Conservation (phyloP, 352 stramenopile species). For the Globisporangium acanthophoron region DNA sequence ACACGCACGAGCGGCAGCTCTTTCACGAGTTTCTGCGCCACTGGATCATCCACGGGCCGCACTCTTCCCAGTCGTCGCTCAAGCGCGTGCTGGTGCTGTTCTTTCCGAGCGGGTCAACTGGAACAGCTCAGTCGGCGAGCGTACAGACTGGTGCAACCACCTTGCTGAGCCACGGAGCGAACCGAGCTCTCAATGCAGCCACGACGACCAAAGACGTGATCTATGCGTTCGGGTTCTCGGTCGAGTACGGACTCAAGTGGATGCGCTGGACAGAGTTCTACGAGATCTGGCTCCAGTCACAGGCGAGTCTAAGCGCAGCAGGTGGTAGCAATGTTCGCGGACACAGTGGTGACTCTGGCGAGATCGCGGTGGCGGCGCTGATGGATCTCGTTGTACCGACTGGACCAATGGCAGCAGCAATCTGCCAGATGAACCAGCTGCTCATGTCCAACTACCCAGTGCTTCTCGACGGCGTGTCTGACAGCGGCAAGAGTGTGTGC, state of each 20-base stretch:
- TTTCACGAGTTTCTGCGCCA: conserved; percentile 65
- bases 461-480: conserved; percentile 31
- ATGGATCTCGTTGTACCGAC: conserved; percentile 34
- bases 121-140: conserved; percentile 7
- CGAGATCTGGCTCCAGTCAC: conserved; percentile 32
- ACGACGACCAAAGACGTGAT: conserved; percentile 32
- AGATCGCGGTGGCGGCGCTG: background rate
- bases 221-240: conserved; percentile 61
- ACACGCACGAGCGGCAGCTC: conserved; percentile 37
- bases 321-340: background rate
- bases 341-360: background rate
- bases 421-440: conserved; percentile 46
- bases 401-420: conserved; percentile 20
- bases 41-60: conserved; percentile 44
- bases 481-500: conserved; percentile 48
- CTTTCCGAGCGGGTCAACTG: conserved; percentile 37
- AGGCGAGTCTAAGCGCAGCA: conserved; percentile 12
- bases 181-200: background rate
- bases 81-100: conserved; percentile 46
- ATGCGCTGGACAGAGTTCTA: conserved; percentile 65
- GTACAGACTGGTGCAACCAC: background rate
- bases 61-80: conserved; percentile 39
- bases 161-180: conserved; percentile 5
- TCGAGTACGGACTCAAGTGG: conserved; percentile 74
- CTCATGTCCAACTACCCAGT: conserved; percentile 29